Conservation (phyloP, 768 basidiomycete species). For the Mycena filopes region DNA sequence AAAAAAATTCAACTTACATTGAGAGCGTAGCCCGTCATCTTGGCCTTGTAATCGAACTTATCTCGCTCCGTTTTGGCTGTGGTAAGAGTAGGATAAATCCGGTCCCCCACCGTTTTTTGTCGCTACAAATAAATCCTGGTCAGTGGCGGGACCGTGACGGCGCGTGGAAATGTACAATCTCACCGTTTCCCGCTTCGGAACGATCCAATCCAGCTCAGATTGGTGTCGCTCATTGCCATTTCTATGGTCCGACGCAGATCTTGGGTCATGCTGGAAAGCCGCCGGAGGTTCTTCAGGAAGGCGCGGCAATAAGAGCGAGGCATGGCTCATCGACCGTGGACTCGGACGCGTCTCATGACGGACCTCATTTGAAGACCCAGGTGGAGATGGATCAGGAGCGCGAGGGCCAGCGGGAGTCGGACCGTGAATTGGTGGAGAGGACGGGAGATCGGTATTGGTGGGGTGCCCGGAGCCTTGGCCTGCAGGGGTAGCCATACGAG, state of each 20-base stretch:
- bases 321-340: neutral
- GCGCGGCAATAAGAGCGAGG: neutral
- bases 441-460: neutral
- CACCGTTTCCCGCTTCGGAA: slow-evolving; percentile 37
- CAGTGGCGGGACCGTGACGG: slow-evolving; percentile 5
- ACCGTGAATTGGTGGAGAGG: neutral
- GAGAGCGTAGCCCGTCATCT: slow-evolving; percentile 25
- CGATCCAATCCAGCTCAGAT: slow-evolving; percentile 53
- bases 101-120: slow-evolving; percentile 58
- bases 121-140: slow-evolving; percentile 25
- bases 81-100: slow-evolving; percentile 63
- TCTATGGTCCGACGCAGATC: neutral
- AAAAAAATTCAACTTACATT: slow-evolving; percentile 10
- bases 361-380: neutral
- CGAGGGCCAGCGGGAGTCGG: neutral
- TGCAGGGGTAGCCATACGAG: neutral
- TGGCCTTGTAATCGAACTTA: slow-evolving; percentile 59
- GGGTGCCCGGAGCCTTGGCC: neutral
- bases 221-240: slow-evolving; percentile 22
- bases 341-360: neutral
- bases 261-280: neutral
- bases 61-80: slow-evolving; percentile 57
- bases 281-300: slow-evolving; percentile 5
- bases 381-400: neutral
- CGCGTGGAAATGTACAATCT: neutral